Evolutionary conservation across 345 rosid genomes (phyloP), one percentile per base, ranked within the genome.

Genomic region (Crucihimalaya himalaica): DNA sequence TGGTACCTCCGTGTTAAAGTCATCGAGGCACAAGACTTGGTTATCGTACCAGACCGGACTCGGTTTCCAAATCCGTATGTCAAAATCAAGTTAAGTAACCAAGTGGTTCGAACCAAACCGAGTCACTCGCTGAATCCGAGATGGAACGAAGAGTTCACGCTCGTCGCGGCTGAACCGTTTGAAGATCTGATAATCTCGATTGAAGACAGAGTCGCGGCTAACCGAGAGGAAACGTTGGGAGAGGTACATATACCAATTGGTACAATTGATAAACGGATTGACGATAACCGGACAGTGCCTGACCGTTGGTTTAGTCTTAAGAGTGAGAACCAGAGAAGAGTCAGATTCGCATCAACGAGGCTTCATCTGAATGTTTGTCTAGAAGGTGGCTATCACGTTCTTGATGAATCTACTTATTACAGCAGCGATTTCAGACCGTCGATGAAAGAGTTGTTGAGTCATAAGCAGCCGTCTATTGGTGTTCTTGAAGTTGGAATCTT

Each of bases 301-400:
- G 37, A 72, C 61, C 76, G 66, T 66, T 96, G 99, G 99, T 77
- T 8, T 79, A 81, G 62, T 80, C 85, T 96, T 62, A 86, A 82
- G 66, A 84, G 68, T 69, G 89, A 87, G 40, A 81, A 40, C 18
- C 88, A 82, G 43, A 86, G 85, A 85, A 86, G 88, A 78, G 84
- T 66, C 32, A 85, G 87, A 66, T 90, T 90, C 59, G 80, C 85
- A 0, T 84, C 89, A 0, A 87, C 92, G 39, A 83, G 84, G 71
- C 77, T 96, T 63, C 88, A 84, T 46, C 74, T 85, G 39, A 79
- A 85, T 53, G 82, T 90, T 18, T 90, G 88, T 61, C 86, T 96
- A 53, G 98, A 96, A 73, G 98, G 99, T 75, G 98, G 99, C 18
- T 92, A 96, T 68, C 99, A 96, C 61, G 98, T 96, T 68, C 91